Evolutionary conservation across 176 grass and related monocot genomes (phyloP).

Genomic region (Alopecurus myosuroides): DNA sequence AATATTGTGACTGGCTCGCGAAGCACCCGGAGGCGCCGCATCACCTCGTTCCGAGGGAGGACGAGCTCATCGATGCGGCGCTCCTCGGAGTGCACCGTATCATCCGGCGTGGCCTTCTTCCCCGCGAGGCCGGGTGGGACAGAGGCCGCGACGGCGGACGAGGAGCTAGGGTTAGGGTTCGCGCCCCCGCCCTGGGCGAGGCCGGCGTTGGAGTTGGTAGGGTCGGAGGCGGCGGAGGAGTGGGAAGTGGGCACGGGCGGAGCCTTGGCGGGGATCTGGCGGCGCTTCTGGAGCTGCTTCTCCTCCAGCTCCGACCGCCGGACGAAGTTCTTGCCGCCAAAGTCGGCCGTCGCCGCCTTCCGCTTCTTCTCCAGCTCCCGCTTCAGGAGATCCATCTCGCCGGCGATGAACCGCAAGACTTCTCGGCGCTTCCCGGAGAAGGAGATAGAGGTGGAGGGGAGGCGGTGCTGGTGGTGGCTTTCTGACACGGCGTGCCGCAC

Average conservation of each 20-base stretch:
- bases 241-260: background rate
- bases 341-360: conserved; percentile 51
- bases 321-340: conserved; percentile 75
- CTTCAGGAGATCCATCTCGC: conserved; percentile 83
- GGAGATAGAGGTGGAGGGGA: background rate
- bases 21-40: conserved; percentile 74
- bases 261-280: conserved; percentile 43
- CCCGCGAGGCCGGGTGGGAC: conserved; percentile 39
- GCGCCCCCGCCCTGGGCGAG: background rate
- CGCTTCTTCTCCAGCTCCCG: conserved; percentile 78
- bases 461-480: background rate
- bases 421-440: background rate
- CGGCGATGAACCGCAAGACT: background rate
- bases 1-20: conserved; percentile 80
- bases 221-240: background rate
- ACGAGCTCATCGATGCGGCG: conserved; percentile 45
- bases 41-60: conserved; percentile 69
- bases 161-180: conserved; percentile 43
- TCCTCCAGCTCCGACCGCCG: conserved; percentile 90
- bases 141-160: conserved; percentile 12
- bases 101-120: conserved; percentile 39
- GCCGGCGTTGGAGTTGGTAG: conserved; percentile 21
- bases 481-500: background rate
- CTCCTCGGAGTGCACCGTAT: conserved; percentile 40
- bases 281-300: conserved; percentile 79